Evolutionary conservation across 139 green algal genomes (phyloP), one percentile per base, ranked within the genome.

Genomic region (Tetraselmis chui): DNA sequence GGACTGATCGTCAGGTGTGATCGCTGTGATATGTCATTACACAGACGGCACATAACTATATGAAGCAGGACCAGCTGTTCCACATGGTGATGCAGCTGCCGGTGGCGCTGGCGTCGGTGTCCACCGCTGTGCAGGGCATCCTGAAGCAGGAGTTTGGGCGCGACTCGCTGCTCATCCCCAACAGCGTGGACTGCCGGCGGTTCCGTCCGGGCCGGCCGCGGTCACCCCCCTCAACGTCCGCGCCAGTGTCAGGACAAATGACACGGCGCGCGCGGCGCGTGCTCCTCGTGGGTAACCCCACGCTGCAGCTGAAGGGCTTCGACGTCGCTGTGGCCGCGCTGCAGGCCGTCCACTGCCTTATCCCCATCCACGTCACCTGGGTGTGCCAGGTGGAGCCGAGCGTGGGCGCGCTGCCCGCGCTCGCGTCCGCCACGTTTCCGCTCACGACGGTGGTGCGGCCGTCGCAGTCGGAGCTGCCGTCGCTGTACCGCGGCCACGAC

Each of bases 31-130:
- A n/a, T n/a, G n/a, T n/a, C n/a, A n/a, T n/a, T n/a, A 18, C 45
- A 11, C 78, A 85, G 78, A 58, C 30, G 1, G 75, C 83, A 2
- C 81, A 82, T 67, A 82, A 84, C 84, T 88, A 86, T 77, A 18
- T 58, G 1, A 80, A 82, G 31, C 89, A 92, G 82, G 89, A 92
- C 79, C 83, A 89, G 79, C 80, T 94, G 80, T 94, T 94, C 76
- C 90, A 94, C 82, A 83, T 82, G 81, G 84, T 88, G n/a, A 89
- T 93, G 90, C 87, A 91, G 58, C 88, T 94, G 78, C 91, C 91
- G 0, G 84, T 88, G 27, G 89, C 87, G 22, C 31, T 94, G 80
- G 86, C 87, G 0, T 83, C 81, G 2, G 91, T 94, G 5, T 91
- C 86, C n/a, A 85, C 81, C 25, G 89, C 84, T 1, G 89, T 92